Evolutionary conservation across 352 stramenopile genomes (phyloP).

Genomic region (Pythium chondricola): DNA sequence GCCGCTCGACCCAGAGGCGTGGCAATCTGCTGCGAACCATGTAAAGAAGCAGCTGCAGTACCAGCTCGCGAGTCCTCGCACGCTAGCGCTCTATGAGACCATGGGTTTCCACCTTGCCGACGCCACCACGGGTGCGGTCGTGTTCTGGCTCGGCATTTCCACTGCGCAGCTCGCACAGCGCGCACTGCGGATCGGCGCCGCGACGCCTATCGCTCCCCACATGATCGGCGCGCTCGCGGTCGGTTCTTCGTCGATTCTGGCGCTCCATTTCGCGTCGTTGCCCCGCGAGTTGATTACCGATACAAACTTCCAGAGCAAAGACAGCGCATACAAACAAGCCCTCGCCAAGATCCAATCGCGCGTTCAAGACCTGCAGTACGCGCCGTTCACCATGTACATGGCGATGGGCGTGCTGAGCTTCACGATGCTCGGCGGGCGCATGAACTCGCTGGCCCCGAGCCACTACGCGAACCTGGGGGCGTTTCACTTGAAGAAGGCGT

Average conservation of each 20-base stretch:
- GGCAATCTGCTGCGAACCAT: too few species aligned
- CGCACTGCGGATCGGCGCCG: conserved; percentile 14
- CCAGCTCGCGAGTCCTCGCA: conserved; percentile 16
- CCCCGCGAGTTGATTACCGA: conserved; percentile 15
- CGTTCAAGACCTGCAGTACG: conserved; percentile 10
- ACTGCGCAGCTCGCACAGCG: conserved; percentile 21
- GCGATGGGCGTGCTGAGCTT: conserved; percentile 73
- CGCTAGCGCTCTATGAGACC: conserved; percentile 17
- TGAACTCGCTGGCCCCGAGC: conserved; percentile 67
- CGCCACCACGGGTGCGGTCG: conserved; percentile 21
- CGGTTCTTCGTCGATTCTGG: conserved; percentile 20
- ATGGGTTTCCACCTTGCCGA: conserved; percentile 17
- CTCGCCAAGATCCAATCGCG: conserved; percentile 4
- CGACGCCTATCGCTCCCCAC: conserved; percentile 19
- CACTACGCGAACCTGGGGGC: conserved; percentile 68
- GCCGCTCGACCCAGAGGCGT: too few species aligned
- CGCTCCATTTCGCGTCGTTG: conserved; percentile 24
- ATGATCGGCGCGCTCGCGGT: conserved; percentile 23
- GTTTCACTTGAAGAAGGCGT: conserved; percentile 74
- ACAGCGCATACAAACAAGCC: background rate
- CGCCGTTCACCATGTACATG: conserved; percentile 58
- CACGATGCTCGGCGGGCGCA: conserved; percentile 61
- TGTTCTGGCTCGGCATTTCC: conserved; percentile 30
- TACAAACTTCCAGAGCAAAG: background rate
- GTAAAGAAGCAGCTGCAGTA: background rate